Evolutionary conservation across 1,139 yeast species (phyloP).

Genomic region (Sugiyamaella sp.): DNA sequence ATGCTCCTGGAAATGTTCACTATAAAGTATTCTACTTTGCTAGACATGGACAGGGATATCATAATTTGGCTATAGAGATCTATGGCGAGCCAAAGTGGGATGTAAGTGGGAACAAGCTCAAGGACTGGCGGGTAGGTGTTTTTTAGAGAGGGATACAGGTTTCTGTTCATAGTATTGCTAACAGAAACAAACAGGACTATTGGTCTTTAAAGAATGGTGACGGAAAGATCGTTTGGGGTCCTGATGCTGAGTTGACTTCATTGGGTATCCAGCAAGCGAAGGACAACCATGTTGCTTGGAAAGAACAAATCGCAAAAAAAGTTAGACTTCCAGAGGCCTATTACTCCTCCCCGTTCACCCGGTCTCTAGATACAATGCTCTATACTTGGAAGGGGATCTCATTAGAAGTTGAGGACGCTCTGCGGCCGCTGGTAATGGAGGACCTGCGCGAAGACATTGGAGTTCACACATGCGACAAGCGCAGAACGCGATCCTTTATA

Average conservation of each 20-base stretch:
- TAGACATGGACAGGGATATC: conserved; percentile 80
- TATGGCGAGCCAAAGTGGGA: conserved; percentile 65
- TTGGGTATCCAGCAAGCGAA: conserved; percentile 57
- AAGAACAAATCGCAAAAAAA: conserved; percentile 47
- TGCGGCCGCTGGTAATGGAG: conserved; percentile 54
- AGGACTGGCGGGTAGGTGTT: conserved; percentile 11
- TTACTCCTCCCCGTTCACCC: conserved; percentile 65
- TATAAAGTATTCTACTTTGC: conserved; percentile 66
- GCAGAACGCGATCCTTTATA: conserved; percentile 50
- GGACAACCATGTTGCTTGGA: conserved; percentile 52
- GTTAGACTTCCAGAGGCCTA: conserved; percentile 59
- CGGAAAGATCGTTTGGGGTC: conserved; percentile 64
- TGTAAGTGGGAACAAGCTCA: conserved; percentile 23
- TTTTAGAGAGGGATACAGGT: neutral
- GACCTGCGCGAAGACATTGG: conserved; percentile 70
- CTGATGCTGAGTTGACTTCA: conserved; percentile 66
- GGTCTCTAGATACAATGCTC: conserved; percentile 62
- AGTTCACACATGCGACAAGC: conserved; percentile 67
- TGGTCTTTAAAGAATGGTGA: conserved; percentile 62
- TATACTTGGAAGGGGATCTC: conserved; percentile 59
- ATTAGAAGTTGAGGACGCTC: conserved; percentile 18
- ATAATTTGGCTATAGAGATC: conserved; percentile 60
- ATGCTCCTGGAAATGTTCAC: conserved; percentile 43
- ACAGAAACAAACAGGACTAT: conserved; percentile 36
- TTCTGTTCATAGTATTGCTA: neutral